These are phyloP conservation scores for Neofusicoccum parvum DNA, from an alignment of 2,329 filamentous ascomycete genomes.

Conservation along the genomic window DNA sequence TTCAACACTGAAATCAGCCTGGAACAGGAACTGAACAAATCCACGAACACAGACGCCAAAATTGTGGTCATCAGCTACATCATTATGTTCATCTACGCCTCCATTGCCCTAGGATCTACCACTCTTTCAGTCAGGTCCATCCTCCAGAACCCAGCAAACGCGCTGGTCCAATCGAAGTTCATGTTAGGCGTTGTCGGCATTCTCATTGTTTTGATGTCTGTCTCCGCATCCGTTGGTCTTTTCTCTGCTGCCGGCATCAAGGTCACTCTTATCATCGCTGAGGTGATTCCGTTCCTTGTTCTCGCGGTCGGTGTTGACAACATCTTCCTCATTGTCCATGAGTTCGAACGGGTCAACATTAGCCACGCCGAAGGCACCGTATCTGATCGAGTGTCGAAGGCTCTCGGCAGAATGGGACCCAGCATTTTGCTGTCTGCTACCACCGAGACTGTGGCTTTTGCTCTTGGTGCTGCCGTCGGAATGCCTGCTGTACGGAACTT, in stretches of 20 bases:
- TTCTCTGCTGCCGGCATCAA: conserved; percentile 92
- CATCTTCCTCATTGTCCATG: conserved; percentile 97
- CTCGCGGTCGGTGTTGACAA: conserved; percentile 97
- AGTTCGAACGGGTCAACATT: conserved; percentile 92
- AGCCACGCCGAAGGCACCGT: conserved; percentile 88
- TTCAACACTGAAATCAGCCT: conserved; percentile 96
- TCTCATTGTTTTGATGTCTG: conserved; percentile 94
- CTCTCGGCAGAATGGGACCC: conserved; percentile 93
- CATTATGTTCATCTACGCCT: conserved; percentile 98
- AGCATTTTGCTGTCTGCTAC: conserved; percentile 94
- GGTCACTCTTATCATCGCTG: conserved; percentile 95
- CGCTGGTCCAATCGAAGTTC: conserved; percentile 95
- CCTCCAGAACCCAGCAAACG: conserved; percentile 77
- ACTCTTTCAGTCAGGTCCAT: conserved; percentile 77
- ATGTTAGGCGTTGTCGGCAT: conserved; percentile 94
- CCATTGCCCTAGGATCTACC: conserved; percentile 85
- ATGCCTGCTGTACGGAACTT: conserved; percentile 99
- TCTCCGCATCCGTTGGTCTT: conserved; percentile 89
- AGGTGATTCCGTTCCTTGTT: conserved; percentile 97
- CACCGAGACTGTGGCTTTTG: conserved; percentile 92
- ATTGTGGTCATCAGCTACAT: conserved; percentile 96
- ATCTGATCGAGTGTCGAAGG: conserved; percentile 80
- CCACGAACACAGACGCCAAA: conserved; percentile 96
- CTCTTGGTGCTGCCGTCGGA: conserved; percentile 87
- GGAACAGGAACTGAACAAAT: conserved; percentile 95